These are phyloP conservation scores for Leccinum olivaceopallidum DNA, from an alignment of 768 basidiomycete genomes.

Conservation along the genomic window DNA sequence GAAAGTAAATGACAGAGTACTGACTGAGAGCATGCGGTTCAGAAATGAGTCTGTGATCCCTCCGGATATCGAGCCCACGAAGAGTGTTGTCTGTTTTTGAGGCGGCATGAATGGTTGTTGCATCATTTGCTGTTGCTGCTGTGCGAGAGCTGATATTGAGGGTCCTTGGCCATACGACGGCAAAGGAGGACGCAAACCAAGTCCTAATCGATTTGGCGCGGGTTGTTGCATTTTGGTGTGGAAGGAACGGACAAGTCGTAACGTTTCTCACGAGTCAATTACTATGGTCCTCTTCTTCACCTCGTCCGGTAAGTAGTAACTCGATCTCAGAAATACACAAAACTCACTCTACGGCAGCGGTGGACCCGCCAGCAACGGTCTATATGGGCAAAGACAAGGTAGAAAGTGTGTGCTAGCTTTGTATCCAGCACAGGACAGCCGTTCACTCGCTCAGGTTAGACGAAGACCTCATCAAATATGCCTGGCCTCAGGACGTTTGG, in stretches of 20 bases:
- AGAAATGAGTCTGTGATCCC: slow-evolving; percentile 85
- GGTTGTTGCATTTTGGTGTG: slow-evolving; percentile 61
- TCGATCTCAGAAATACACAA: fast-evolving
- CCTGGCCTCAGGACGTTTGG: slow-evolving; percentile 87
- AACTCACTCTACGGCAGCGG: slow-evolving; percentile 38
- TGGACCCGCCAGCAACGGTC: slow-evolving; percentile 64
- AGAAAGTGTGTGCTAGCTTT: slow-evolving; percentile 64
- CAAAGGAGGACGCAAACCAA: slow-evolving; percentile 86
- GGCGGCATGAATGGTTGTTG: slow-evolving; percentile 66
- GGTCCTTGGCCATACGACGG: slow-evolving; percentile 89
- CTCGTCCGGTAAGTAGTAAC: slow-evolving; percentile 41
- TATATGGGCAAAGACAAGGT: slow-evolving; percentile 99
- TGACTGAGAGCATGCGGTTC: slow-evolving; percentile 73
- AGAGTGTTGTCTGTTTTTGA: slow-evolving; percentile 76
- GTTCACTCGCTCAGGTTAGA: slow-evolving; percentile 51
- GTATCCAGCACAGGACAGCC: background rate
- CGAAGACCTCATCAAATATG: slow-evolving; percentile 93
- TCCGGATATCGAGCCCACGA: slow-evolving; percentile 94
- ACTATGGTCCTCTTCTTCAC: slow-evolving; percentile 66
- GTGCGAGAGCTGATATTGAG: slow-evolving; percentile 88
- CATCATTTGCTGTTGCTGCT: slow-evolving; percentile 59
- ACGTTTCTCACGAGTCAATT: background rate
- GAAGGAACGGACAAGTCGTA: background rate
- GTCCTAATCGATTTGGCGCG: slow-evolving; percentile 72
- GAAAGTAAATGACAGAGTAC: slow-evolving; percentile 24